These are phyloP conservation scores for Termitomyces sp. DNA, from an alignment of 768 basidiomycete species.

Conservation along the genomic window DNA sequence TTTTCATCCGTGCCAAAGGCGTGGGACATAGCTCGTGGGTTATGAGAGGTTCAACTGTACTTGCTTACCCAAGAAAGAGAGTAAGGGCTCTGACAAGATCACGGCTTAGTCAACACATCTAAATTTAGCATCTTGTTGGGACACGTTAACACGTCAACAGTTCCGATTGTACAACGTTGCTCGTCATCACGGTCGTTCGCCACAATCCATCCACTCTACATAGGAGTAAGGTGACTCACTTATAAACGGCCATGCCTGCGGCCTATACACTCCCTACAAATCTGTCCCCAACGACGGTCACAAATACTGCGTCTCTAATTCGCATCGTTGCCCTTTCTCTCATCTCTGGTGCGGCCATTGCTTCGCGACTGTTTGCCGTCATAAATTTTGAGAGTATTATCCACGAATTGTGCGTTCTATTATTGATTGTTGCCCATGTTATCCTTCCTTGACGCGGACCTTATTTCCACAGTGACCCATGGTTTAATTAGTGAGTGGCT, in stretches of 20 bases:
- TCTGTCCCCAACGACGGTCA: conserved; percentile 64
- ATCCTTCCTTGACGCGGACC: conserved; percentile 6
- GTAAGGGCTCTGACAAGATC: too few relatives aligned
- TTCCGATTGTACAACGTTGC: background rate
- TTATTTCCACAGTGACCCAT: conserved; percentile 62
- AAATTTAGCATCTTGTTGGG: conserved; percentile 11
- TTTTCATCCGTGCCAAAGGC: too few relatives aligned
- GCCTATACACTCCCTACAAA: conserved; percentile 71
- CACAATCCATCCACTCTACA: background rate
- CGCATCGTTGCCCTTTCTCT: conserved; percentile 85
- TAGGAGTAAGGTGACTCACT: conserved; percentile 13
- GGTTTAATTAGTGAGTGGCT: conserved; percentile 93
- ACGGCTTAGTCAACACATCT: conserved; percentile 11
- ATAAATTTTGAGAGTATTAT: conserved; percentile 99
- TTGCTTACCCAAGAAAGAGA: too few relatives aligned
- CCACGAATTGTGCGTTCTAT: conserved; percentile 85
- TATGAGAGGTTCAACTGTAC: too few relatives aligned
- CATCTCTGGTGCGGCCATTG: conserved; percentile 92
- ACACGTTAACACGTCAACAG: conserved; percentile 19
- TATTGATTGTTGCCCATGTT: background rate
- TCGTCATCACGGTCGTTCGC: background rate
- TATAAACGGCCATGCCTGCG: conserved; percentile 53
- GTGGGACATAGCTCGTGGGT: too few relatives aligned
- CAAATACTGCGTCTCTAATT: conserved; percentile 86
- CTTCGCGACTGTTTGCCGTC: conserved; percentile 95